Percentiles rank a stretch among this genome's conserved stretches.
phyloP scores from a whole-genome alignment of 1,284 basidiomycete species.

The Apiotrichum porosum region DNA sequence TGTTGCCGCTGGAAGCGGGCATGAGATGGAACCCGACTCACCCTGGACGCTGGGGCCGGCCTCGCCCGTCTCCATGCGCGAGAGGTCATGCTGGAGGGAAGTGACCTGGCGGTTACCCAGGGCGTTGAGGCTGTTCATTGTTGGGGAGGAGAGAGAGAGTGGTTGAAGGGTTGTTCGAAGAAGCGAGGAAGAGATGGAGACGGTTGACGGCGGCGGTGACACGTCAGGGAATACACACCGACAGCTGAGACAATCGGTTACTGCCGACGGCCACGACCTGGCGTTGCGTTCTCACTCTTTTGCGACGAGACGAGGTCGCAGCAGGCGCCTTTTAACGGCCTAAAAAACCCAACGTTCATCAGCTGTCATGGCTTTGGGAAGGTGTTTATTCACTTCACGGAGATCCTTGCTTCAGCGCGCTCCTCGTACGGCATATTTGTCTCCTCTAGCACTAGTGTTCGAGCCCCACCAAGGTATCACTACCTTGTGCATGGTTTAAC shows the following conservation, averaged over 20 bases:
- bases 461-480: conserved; percentile 43
- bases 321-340: no score
- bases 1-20: neutral
- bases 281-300: no score
- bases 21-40: conserved; percentile 48
- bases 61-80: conserved; percentile 72
- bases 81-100: conserved; percentile 79
- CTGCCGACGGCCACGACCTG: no score
- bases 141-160: conserved; percentile 1
- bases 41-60: conserved; percentile 73
- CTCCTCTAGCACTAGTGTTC: conserved; percentile 47
- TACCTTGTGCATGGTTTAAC: conserved; percentile 26
- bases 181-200: neutral
- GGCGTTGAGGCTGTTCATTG: conserved; percentile 90
- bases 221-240: no score
- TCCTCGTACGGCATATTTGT: conserved; percentile 17
- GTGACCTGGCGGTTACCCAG: conserved; percentile 85
- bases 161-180: neutral
- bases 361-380: neutral
- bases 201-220: neutral
- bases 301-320: no score
- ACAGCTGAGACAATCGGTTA: no score
- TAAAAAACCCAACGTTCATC: no score
- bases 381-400: neutral
- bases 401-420: neutral